Evolutionary conservation across 305 asterid genomes (phyloP).

Genomic region (Fraxinus angustifolia): DNA sequence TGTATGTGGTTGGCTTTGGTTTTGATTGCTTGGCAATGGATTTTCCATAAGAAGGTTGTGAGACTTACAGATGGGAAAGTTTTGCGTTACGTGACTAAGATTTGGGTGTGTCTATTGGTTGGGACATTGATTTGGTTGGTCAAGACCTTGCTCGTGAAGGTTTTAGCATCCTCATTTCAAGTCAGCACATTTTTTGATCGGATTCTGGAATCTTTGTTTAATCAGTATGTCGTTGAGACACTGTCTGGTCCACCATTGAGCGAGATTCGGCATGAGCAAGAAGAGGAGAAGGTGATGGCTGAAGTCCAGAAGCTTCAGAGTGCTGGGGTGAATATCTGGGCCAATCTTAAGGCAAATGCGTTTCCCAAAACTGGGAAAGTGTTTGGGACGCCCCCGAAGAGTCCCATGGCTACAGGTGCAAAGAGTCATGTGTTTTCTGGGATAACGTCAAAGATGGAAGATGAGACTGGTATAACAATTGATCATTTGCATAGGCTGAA

Average conservation of each 20-base stretch:
- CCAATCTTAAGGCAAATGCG: background rate
- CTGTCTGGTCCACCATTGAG: slow-evolving; percentile 17
- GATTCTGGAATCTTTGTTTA: slow-evolving; percentile 9
- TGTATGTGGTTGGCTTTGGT: no score
- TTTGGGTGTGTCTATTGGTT: no score
- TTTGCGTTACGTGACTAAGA: no score
- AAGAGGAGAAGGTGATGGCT: slow-evolving; percentile 15
- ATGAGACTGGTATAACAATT: slow-evolving; percentile 10
- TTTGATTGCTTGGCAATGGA: no score
- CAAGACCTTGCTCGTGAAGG: no score
- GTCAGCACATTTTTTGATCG: background rate
- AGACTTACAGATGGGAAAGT: no score
- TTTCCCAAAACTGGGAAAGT: slow-evolving; percentile 11
- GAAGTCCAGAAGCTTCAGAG: slow-evolving; percentile 18
- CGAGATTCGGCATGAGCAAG: slow-evolving; percentile 9
- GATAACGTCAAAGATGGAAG: slow-evolving; percentile 1
- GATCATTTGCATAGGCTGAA: slow-evolving; percentile 25
- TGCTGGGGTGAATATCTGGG: background rate
- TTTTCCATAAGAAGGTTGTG: no score
- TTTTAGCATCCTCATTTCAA: background rate
- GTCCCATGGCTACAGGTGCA: background rate
- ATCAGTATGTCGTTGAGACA: slow-evolving; percentile 21
- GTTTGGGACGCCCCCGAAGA: background rate
- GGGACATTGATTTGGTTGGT: no score
- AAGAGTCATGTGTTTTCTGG: slow-evolving; percentile 2